phyloP scores from a whole-genome alignment of 345 rosid species.

The Populus davidiana region DNA sequence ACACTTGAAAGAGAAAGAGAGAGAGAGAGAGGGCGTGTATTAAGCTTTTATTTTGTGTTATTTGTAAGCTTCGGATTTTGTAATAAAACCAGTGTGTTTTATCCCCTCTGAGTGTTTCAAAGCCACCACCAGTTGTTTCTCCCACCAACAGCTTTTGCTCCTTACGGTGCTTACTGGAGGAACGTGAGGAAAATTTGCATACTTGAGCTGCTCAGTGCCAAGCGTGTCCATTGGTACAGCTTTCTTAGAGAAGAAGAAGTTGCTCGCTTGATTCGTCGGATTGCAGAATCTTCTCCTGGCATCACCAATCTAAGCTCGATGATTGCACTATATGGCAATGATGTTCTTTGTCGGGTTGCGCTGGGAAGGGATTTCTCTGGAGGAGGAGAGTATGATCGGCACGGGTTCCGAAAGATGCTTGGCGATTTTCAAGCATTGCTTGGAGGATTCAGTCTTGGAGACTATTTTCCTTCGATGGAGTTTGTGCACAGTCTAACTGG shows the following conservation, averaged over 20 bases:
- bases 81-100: too few species aligned
- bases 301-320: slow-evolving; percentile 18
- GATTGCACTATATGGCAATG: slow-evolving; percentile 19
- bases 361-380: slow-evolving; percentile 18
- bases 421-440: slow-evolving; percentile 31
- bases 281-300: slow-evolving; percentile 11
- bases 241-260: slow-evolving; percentile 25
- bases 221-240: slow-evolving; percentile 11
- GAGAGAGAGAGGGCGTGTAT: too few species aligned
- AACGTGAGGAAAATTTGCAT: slow-evolving; percentile 21
- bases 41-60: too few species aligned
- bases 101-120: too few species aligned
- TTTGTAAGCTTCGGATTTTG: too few species aligned
- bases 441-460: slow-evolving; percentile 29
- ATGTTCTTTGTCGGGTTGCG: slow-evolving; percentile 19
- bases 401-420: slow-evolving; percentile 50
- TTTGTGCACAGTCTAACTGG: slow-evolving; percentile 24
- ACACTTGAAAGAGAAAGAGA: too few species aligned
- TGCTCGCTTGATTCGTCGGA: slow-evolving; percentile 10
- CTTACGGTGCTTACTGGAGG: slow-evolving; percentile 30
- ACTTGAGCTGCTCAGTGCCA: slow-evolving; percentile 22
- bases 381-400: slow-evolving; percentile 31
- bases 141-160: slow-evolving; percentile 19
- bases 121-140: too few species aligned
- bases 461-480: slow-evolving; percentile 25